Base-by-base conservation (phyloP, 495 filamentous ascomycete genomes). In the Bathelium albidoporum region DNA sequence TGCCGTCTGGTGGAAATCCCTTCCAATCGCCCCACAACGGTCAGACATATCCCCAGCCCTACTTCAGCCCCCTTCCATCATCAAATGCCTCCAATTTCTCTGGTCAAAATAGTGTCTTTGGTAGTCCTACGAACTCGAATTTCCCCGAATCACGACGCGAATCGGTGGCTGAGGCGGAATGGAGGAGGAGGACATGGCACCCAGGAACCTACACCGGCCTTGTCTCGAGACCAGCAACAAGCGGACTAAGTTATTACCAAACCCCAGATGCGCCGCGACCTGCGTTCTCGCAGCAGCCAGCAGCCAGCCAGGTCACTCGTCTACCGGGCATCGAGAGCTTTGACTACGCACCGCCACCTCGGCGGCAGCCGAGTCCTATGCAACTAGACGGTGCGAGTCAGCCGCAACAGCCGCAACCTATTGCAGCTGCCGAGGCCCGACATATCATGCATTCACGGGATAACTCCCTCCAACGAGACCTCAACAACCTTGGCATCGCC, bases 301-400 rank as follows among this genome's bases (percentile, higher is more conserved):
- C 83, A 26, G 75, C 76, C 24, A 73, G 68, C 60, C 82, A 83
- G 67, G 69, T 77, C 0, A 74, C 87, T 22, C 84, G 89, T 31
- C 76, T 96, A 28, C 91, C 91, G 0, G 91, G 91, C 9, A 96
- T 96, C 66, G 90, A 94, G 70, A 93, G 89, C 39, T 95, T 96
- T 65, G 90, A 92, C 70, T 85, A 87, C 58, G 79, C 87, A 5
- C 83, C 83, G 5, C 87, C 90, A 4, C 81, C 85, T 2, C 71
- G 72, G 14, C 72, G 74, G 44, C 67, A 65, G 59, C 59, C 70
- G 14, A 77, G 74, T 58, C 76, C 76, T 1, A 78, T 77, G 75
- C 72, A 76, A 63, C 45, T 75, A 7, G 76, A 78, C 62, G 49
- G 4, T 29, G 22, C 49, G 24, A 29, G 11, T 16, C 49, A 55